Conservation (phyloP, 1,284 basidiomycete genomes). For the Sanghuangporus weigelae region DNA sequence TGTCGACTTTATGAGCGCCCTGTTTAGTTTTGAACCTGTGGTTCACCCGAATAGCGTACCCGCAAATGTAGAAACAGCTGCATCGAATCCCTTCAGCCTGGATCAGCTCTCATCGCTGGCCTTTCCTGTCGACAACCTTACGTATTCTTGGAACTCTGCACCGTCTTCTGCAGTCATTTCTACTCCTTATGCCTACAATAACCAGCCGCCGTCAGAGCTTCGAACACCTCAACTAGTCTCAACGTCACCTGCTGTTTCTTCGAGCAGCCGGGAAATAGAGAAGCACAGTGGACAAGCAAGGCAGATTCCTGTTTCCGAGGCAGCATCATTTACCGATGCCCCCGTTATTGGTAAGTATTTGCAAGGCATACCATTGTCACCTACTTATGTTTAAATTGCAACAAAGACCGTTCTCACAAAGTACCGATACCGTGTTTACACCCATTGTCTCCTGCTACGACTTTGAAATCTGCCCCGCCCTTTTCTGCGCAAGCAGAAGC, state of each 20-base stretch:
- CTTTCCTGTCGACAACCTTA: background rate
- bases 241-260: too few species aligned
- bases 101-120: background rate
- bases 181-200: too few species aligned
- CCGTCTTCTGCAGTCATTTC: too few species aligned
- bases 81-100: background rate
- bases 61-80: background rate
- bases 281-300: constrained; percentile 8
- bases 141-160: too few species aligned
- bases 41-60: background rate
- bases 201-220: too few species aligned
- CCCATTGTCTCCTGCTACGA: constrained; percentile 14
- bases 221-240: too few species aligned
- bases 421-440: constrained; percentile 19
- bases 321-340: background rate
- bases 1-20: background rate
- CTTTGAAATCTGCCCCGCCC: constrained; percentile 10
- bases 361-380: background rate
- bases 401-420: background rate
- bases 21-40: background rate
- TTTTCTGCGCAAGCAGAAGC: constrained; percentile 30
- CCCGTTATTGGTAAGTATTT: too few species aligned
- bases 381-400: background rate
- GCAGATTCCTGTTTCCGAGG: constrained; percentile 8
- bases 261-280: constrained; percentile 2